A percentile compares a stretch with the other conserved stretches of the same genome.
phyloP scores from a whole-genome alignment of 768 basidiomycete species.

The Podaxis pistillaris region DNA sequence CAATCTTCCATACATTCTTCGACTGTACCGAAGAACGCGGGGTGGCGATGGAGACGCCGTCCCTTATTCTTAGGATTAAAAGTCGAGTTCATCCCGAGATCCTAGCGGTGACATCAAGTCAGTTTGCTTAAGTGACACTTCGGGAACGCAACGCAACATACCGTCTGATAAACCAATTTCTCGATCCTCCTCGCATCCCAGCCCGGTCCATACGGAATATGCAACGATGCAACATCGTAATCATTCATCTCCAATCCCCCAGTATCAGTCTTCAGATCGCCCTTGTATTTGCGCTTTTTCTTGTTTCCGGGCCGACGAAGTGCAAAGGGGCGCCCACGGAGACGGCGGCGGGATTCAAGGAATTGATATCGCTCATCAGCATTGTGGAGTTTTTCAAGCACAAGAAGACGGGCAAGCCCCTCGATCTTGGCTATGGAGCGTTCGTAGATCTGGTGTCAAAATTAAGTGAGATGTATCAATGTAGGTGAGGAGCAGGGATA shows the following conservation, averaged over 20 bases:
- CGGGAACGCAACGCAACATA: constrained; percentile 23
- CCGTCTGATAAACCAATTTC: constrained; percentile 56
- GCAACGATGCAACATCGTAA: constrained; percentile 52
- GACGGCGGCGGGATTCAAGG: constrained; percentile 42
- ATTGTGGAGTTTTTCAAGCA: constrained; percentile 55
- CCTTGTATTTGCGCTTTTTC: constrained; percentile 44
- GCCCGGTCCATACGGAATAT: constrained; percentile 61
- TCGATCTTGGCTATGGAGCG: constrained; percentile 54
- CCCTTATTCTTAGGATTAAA: constrained; percentile 65
- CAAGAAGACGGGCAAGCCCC: constrained; percentile 61
- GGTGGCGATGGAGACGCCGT: constrained; percentile 58
- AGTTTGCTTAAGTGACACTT: background rate
- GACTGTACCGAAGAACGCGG: constrained; percentile 61
- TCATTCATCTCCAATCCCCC: constrained; percentile 53
- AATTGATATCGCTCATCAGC: constrained; percentile 43
- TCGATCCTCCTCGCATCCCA: constrained; percentile 58
- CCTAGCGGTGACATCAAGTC: constrained; percentile 26
- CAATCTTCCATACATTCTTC: constrained; percentile 59
- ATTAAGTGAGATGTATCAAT: background rate
- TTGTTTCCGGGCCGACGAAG: constrained; percentile 26
- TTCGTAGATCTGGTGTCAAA: constrained; percentile 49
- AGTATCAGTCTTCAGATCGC: constrained; percentile 52
- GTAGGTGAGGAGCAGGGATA: background rate
- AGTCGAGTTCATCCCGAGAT: constrained; percentile 60
- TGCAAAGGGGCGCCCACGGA: constrained; percentile 48